phyloP scores from a whole-genome alignment of 2,329 filamentous ascomycete species.

The Penicillium glabrum region DNA sequence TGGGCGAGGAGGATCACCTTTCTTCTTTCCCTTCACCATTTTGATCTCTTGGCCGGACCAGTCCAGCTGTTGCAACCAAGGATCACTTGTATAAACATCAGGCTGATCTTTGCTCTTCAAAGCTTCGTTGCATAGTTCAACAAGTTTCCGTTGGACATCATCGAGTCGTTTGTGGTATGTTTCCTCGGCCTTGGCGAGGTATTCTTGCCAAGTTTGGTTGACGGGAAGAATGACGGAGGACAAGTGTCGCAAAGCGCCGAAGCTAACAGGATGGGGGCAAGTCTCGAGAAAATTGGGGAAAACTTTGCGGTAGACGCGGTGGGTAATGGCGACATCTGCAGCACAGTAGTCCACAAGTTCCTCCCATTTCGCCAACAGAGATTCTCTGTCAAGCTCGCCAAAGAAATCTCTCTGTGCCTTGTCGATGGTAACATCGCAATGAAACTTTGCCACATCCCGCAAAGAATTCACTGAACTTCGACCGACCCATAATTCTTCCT shows the following conservation, averaged over 20 bases:
- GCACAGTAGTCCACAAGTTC: conserved; percentile 91
- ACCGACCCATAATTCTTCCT: conserved; percentile 94
- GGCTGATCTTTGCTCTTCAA: conserved; percentile 69
- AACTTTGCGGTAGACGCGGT: conserved; percentile 89
- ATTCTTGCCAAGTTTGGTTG: conserved; percentile 81
- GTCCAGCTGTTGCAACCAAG: conserved; percentile 90
- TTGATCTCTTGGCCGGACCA: conserved; percentile 92
- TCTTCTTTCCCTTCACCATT: conserved; percentile 90
- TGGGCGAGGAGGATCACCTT: conserved; percentile 73
- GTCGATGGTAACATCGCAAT: conserved; percentile 87
- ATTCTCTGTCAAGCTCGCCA: conserved; percentile 72
- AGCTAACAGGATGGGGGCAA: conserved; percentile 96
- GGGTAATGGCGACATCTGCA: conserved; percentile 88
- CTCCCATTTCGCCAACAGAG: conserved; percentile 70
- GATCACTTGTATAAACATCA: conserved; percentile 72
- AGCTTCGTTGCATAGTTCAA: conserved; percentile 74
- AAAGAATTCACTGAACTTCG: conserved; percentile 93
- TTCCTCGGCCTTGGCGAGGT: conserved; percentile 78
- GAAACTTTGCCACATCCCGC: conserved; percentile 93
- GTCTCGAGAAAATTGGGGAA: conserved; percentile 86
- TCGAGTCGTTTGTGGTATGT: conserved; percentile 77
- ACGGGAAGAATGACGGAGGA: conserved; percentile 90
- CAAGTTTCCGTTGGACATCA: conserved; percentile 73
- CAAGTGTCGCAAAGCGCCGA: conserved; percentile 89
- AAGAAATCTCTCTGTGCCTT: conserved; percentile 87